A percentile compares a stretch with the other conserved stretches of the same genome.
Evolutionary conservation across 179 eudicot genomes (phyloP).

Genomic region (Spergularia azorica): DNA sequence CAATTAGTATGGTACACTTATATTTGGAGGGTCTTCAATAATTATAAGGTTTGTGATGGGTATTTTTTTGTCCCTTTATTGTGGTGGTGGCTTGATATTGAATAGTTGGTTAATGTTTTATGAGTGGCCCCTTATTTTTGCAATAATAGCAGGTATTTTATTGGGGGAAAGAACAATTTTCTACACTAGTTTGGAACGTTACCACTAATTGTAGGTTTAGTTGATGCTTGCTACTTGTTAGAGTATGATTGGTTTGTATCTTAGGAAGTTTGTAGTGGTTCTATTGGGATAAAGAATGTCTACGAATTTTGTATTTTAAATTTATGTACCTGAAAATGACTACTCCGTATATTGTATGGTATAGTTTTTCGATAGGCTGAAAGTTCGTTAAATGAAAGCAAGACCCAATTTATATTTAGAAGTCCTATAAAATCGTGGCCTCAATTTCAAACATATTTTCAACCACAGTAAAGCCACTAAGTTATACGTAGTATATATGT

Average conservation of each 20-base stretch:
- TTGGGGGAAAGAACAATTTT: neutral
- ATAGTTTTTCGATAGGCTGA: too few species aligned
- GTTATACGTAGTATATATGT: too few species aligned
- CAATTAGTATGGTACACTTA: conserved; percentile 16
- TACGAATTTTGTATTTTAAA: neutral
- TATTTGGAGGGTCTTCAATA: conserved; percentile 12
- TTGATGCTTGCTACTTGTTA: neutral
- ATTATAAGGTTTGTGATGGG: conserved; percentile 11
- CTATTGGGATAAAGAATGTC: neutral
- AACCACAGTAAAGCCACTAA: too few species aligned
- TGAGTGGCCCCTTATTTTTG: neutral
- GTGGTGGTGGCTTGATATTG: conserved; percentile 18
- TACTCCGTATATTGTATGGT: too few species aligned
- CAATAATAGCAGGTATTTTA: conserved; percentile 11
- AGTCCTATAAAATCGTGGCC: too few species aligned
- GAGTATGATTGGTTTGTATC: neutral
- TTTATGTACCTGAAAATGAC: neutral
- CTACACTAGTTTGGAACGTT: too few species aligned
- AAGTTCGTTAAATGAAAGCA: too few species aligned
- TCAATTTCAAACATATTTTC: too few species aligned
- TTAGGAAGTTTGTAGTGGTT: neutral
- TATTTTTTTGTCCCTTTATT: conserved; percentile 6
- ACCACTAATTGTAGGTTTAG: neutral
- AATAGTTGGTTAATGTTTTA: conserved; percentile 7
- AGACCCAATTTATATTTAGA: too few species aligned